These are phyloP conservation scores for Colletotrichum sp. DNA, from an alignment of 2,329 filamentous ascomycete species.

Conservation along the genomic window DNA sequence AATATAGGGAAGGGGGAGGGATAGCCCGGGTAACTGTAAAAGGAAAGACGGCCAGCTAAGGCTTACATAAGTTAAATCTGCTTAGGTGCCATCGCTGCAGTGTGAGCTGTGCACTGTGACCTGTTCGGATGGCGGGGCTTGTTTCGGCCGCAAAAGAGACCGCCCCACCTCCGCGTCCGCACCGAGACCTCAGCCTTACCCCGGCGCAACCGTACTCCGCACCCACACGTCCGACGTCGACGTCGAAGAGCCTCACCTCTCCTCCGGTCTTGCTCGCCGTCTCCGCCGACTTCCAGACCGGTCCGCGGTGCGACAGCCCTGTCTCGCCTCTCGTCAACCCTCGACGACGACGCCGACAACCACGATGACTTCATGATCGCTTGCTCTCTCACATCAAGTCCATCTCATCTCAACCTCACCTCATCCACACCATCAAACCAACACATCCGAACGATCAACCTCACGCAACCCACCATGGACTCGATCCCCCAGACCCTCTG, in stretches of 20 bases:
- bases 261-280: neutral
- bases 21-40: neutral
- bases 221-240: neutral
- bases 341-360: neutral
- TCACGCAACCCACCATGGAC: conserved; percentile 4
- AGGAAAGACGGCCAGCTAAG: neutral
- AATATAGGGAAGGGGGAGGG: neutral
- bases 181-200: conserved; percentile 3
- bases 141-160: neutral
- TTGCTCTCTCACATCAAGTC: neutral
- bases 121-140: neutral
- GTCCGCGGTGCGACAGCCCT: neutral
- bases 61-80: neutral
- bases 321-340: neutral
- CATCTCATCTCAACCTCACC: neutral
- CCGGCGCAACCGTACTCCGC: conserved; percentile 2
- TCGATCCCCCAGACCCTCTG: conserved; percentile 55
- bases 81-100: too few species aligned
- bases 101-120: neutral
- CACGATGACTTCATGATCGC: neutral
- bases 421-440: neutral
- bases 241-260: neutral
- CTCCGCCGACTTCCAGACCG: neutral
- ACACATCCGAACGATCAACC: neutral
- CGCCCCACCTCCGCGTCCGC: neutral